phyloP scores from a whole-genome alignment of 2,329 filamentous ascomycete species.

The Venturia oleaginea region DNA sequence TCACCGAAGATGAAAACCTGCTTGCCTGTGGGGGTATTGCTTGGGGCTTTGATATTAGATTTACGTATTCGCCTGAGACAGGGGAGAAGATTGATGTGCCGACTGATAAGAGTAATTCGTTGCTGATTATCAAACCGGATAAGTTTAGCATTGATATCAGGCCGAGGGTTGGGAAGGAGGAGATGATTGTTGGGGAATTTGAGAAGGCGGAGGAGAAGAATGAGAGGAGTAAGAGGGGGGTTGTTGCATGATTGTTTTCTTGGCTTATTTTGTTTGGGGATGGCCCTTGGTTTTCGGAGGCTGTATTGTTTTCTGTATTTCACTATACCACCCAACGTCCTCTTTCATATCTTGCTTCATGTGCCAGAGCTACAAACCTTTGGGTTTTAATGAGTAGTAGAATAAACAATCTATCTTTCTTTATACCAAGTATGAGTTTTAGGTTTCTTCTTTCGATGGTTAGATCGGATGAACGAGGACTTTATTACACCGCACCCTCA shows the following conservation, averaged over 20 bases:
- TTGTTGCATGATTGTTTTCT: neutral
- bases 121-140: constrained; percentile 49
- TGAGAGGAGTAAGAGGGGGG: neutral
- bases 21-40: constrained; percentile 44
- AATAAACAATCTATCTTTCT: no score
- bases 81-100: constrained; percentile 35
- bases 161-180: constrained; percentile 36
- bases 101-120: constrained; percentile 40
- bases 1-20: constrained; percentile 48
- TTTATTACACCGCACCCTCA: no score
- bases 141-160: constrained; percentile 47
- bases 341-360: neutral
- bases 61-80: constrained; percentile 37
- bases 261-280: neutral
- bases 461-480: no score
- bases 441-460: no score
- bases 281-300: neutral
- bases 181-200: constrained; percentile 29
- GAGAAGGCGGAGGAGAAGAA: constrained; percentile 21
- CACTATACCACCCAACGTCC: neutral
- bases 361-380: no score
- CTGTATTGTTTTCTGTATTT: neutral
- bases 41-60: constrained; percentile 39
- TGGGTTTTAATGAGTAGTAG: no score
- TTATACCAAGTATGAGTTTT: no score